Base-by-base conservation (phyloP, 768 basidiomycete genomes). In the Boletus rufocinnamomeus region DNA sequence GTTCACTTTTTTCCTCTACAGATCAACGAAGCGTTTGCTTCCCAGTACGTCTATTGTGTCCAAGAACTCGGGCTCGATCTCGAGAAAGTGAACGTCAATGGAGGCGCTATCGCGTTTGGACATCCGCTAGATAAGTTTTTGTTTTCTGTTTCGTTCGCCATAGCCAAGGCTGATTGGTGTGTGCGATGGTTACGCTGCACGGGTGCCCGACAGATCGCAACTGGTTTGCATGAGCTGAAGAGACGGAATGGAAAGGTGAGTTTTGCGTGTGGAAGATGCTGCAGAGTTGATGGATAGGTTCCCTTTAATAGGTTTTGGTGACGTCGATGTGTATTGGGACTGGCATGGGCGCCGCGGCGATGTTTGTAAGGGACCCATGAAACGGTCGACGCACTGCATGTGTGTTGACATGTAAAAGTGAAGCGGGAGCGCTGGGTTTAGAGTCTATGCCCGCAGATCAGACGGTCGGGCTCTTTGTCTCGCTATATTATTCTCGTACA, bases 11-110 rank as follows among this genome's bases (percentile, higher is more conserved):
- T 37, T 34, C n/a, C 19, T 28, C 50, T 44, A 4, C n/a, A 93
- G 89, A 88, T 95, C 72, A 95, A 95, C 68, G 94, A 95, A 68
- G 93, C 92, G 0, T 95, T 95, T 66, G 91, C 92, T 13, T 91
- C 89, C 0, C 89, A 89, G 75, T 89, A 82, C 58, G 82, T 89
- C 1, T 91, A 95, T 69, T 83, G 82, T 52, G 73, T 91, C 35
- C 85, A 86, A 62, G 69, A 81, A 56, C 83, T 94, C 19, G 79
- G 78, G 14, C 76, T 95, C 27, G 77, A 83, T 58, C 72, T 69
- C 17, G 77, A 79, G 51, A 83, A 89, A 79, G 85, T 92, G 23
- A 95, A 95, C 65, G 89, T 92, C 32, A 93, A 93, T 59, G 93
- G 93, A 19, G 93, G 93, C 3, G 93, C 93, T 0, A 95, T 95